A percentile compares a stretch with the other conserved stretches of the same genome.
Evolutionary conservation across 257 asterid species (phyloP).

Genomic region (Petunia secreta): DNA sequence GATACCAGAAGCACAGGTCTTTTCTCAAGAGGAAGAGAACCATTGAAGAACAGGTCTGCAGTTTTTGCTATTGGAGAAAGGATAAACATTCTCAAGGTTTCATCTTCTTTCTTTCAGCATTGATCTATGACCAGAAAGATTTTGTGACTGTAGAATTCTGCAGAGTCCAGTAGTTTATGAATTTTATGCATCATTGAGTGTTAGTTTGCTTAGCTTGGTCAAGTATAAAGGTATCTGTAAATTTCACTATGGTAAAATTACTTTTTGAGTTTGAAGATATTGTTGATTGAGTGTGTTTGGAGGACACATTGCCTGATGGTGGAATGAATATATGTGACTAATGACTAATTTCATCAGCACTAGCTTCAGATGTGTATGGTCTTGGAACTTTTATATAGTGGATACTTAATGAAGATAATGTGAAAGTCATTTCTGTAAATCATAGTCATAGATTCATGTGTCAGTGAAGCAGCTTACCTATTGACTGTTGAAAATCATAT

Average conservation of each 20-base stretch:
- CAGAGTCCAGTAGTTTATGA: background rate
- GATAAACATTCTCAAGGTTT: conserved; percentile 92
- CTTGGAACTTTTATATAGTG: background rate
- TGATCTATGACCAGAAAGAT: background rate
- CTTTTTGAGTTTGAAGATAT: background rate
- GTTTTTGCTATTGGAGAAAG: conserved; percentile 98
- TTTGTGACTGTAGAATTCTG: background rate
- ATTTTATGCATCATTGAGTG: background rate
- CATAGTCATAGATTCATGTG: background rate
- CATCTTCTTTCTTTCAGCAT: conserved; percentile 24
- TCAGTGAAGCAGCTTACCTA: background rate
- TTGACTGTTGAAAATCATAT: background rate
- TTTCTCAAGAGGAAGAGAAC: conserved; percentile 93
- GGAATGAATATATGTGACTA: background rate
- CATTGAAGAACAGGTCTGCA: conserved; percentile 98
- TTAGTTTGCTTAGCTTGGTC: conserved; percentile 15
- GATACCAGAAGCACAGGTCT: conserved; percentile 94
- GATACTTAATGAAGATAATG: background rate
- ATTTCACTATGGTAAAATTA: conserved; percentile 6
- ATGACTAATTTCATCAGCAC: background rate
- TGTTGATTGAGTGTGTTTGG: background rate
- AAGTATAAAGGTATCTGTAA: conserved; percentile 5
- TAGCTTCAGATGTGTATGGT: conserved; percentile 14
- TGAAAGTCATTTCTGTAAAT: conserved; percentile 4
- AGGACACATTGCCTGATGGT: background rate